Evolutionary conservation across 179 eudicot species (phyloP).

Genomic region (Spergularia azorica): DNA sequence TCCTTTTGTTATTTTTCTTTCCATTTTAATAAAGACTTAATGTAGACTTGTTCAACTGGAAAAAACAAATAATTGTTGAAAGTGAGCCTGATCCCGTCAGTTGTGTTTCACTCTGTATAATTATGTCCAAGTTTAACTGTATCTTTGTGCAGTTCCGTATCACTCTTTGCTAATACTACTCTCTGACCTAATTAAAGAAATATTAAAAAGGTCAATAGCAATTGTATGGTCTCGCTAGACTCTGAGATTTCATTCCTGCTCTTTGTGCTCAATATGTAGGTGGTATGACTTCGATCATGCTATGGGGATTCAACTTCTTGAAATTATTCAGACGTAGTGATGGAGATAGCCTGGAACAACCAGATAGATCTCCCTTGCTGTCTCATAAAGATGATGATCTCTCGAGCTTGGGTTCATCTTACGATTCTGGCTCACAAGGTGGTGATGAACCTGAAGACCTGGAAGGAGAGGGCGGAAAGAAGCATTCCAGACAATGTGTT

Average conservation of each 20-base stretch:
- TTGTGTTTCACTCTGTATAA: neutral
- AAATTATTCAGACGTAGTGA: conserved; percentile 41
- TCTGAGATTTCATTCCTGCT: conserved; percentile 9
- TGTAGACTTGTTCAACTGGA: neutral
- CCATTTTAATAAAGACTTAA: neutral
- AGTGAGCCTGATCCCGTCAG: neutral
- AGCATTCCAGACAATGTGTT: conserved; percentile 61
- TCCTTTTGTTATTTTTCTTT: conserved; percentile 8
- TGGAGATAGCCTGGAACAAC: conserved; percentile 32
- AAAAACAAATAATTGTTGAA: neutral
- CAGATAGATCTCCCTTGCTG: conserved; percentile 63
- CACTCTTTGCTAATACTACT: neutral
- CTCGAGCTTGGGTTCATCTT: conserved; percentile 74
- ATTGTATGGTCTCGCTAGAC: neutral
- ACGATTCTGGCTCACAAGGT: conserved; percentile 59
- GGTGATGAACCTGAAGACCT: conserved; percentile 49
- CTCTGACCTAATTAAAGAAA: neutral
- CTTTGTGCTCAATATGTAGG: conserved; percentile 37
- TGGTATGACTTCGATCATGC: conserved; percentile 60
- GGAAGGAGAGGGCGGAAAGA: conserved; percentile 55
- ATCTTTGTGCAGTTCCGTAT: neutral
- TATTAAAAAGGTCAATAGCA: neutral
- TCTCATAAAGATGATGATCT: conserved; percentile 64
- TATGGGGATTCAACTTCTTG: conserved; percentile 46
- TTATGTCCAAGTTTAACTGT: neutral